Evolutionary conservation across 2,329 filamentous ascomycete species (phyloP).

Genomic region (Fulvia fulva): DNA sequence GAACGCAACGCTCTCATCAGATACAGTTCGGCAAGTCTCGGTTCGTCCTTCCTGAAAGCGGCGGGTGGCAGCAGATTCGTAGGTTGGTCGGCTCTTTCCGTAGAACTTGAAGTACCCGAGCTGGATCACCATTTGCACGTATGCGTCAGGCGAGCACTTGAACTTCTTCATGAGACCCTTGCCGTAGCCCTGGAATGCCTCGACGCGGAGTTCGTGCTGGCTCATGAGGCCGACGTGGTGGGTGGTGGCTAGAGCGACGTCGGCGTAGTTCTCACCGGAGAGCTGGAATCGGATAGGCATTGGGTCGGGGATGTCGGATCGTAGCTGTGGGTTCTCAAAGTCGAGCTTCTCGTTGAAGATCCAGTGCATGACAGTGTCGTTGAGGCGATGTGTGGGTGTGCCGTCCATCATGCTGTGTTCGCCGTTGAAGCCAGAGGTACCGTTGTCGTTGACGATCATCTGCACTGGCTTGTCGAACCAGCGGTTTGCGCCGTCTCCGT

Average conservation of each 20-base stretch:
- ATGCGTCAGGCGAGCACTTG: slow-evolving; percentile 95
- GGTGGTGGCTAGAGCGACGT: slow-evolving; percentile 71
- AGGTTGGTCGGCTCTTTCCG: slow-evolving; percentile 94
- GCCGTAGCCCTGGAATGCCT: slow-evolving; percentile 95
- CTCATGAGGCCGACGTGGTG: slow-evolving; percentile 81
- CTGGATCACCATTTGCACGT: slow-evolving; percentile 98
- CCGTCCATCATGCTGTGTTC: slow-evolving; percentile 99
- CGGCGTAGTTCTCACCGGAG: slow-evolving; percentile 66
- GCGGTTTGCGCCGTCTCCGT: slow-evolving; percentile 90
- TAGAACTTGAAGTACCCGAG: slow-evolving; percentile 99
- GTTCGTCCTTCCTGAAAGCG: slow-evolving; percentile 96
- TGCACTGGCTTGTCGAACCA: slow-evolving; percentile 98
- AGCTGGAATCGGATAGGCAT: slow-evolving; percentile 73
- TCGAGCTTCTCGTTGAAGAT: slow-evolving; percentile 95
- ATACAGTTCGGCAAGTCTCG: slow-evolving; percentile 89
- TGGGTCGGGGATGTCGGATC: slow-evolving; percentile 81
- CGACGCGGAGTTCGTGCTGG: slow-evolving; percentile 85
- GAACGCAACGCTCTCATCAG: slow-evolving; percentile 86
- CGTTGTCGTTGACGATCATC: slow-evolving; percentile 98
- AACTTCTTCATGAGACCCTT: slow-evolving; percentile 99
- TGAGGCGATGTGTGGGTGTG: slow-evolving; percentile 92
- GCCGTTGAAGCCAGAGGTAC: slow-evolving; percentile 93
- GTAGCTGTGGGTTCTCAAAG: slow-evolving; percentile 71
- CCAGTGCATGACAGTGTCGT: slow-evolving; percentile 86
- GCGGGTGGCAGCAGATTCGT: slow-evolving; percentile 91